A percentile compares a stretch with the other conserved stretches of the same genome.
phyloP scores from a whole-genome alignment of 225 moss, liverwort and hornwort species.

The Polytrichum commune region DNA sequence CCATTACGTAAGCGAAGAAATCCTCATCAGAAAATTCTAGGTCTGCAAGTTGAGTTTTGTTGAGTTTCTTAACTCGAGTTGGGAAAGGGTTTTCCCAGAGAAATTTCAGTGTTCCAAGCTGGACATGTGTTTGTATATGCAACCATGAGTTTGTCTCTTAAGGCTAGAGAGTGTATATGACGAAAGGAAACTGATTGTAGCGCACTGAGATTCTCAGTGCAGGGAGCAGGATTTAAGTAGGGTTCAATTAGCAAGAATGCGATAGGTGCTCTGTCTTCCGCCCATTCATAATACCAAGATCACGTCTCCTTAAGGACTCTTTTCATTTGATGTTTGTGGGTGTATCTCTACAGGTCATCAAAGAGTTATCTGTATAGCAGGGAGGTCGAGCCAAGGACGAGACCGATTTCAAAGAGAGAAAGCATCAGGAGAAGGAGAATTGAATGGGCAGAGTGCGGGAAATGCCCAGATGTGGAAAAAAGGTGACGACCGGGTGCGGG shows the following conservation, averaged over 20 bases:
- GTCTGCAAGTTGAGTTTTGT: neutral
- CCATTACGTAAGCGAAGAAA: too few relatives aligned
- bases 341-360: slow-evolving; percentile 19
- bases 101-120: neutral
- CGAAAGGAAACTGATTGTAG: neutral
- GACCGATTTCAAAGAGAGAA: slow-evolving; percentile 20
- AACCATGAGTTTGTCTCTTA: neutral
- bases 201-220: neutral
- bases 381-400: slow-evolving; percentile 26
- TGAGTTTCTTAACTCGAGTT: neutral
- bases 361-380: slow-evolving; percentile 21
- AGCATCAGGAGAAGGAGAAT: slow-evolving; percentile 15
- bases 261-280: too few relatives aligned
- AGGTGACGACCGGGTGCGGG: slow-evolving; percentile 21
- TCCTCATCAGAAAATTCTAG: too few relatives aligned
- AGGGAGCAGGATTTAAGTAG: slow-evolving; percentile 18
- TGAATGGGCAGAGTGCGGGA: slow-evolving; percentile 23
- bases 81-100: neutral
- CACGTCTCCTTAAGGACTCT: neutral
- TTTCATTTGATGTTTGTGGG: slow-evolving; percentile 2
- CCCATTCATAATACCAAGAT: neutral
- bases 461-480: slow-evolving; percentile 20
- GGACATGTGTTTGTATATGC: neutral
- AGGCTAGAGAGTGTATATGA: neutral
- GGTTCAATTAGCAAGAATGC: slow-evolving; percentile 19